A percentile compares a stretch with the other conserved stretches of the same genome.
Conservation (phyloP, 2,329 filamentous ascomycete species). For the Exserohilum rostratum region DNA sequence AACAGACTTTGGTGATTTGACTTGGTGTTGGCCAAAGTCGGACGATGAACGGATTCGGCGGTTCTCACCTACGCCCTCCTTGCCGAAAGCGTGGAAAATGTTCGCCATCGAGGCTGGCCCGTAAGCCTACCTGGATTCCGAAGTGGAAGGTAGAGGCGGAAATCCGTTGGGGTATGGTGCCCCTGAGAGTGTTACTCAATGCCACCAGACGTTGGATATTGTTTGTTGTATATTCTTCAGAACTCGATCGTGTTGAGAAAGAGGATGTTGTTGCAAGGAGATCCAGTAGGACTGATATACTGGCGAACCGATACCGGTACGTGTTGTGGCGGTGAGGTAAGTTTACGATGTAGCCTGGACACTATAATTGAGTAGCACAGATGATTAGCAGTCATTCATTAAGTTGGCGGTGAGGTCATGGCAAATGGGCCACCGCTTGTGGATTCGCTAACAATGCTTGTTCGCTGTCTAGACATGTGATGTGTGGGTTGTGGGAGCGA, state of each 20-base stretch:
- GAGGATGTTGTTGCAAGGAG: background rate
- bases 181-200: background rate
- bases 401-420: background rate
- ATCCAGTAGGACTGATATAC: background rate
- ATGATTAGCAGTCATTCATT: constrained; percentile 9
- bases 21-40: background rate
- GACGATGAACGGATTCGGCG: background rate
- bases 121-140: background rate
- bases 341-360: background rate
- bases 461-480: constrained; percentile 5
- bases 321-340: background rate
- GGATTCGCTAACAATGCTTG: background rate
- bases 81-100: background rate
- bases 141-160: background rate
- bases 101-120: constrained; percentile 13
- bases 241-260: background rate
- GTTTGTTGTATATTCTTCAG: background rate
- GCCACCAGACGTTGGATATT: background rate
- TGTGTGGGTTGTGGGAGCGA: background rate
- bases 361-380: background rate
- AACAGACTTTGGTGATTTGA: constrained; percentile 9
- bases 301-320: background rate
- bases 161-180: background rate
- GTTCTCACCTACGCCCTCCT: background rate
- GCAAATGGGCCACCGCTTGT: constrained; percentile 4